These are phyloP conservation scores for Striga asiatica DNA, from an alignment of 257 asterid species.

Conservation along the genomic window DNA sequence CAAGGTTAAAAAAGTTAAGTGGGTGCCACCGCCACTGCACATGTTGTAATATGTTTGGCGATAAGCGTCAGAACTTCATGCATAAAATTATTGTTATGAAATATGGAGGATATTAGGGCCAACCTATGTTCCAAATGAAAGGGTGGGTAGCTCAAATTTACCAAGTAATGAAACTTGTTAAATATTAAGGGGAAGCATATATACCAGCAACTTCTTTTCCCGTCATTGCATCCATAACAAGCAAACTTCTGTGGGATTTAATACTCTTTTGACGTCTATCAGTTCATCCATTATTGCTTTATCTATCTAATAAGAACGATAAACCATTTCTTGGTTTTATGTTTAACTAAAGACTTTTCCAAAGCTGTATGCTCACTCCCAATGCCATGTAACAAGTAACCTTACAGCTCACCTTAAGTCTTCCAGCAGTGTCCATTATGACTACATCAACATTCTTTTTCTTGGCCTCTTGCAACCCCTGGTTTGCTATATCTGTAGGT, in stretches of 20 bases:
- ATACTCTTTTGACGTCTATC: slow-evolving; percentile 70
- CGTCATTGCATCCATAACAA: slow-evolving; percentile 99
- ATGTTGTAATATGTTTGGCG: slow-evolving; percentile 1
- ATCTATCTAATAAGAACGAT: slow-evolving; percentile 54
- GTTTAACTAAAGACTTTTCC: background rate
- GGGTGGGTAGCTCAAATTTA: slow-evolving; percentile 6
- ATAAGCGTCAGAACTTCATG: background rate
- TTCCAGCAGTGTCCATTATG: slow-evolving; percentile 99
- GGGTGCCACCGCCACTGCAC: background rate
- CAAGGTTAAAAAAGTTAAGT: no score
- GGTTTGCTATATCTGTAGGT: slow-evolving; percentile 92
- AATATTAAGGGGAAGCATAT: slow-evolving; percentile 8
- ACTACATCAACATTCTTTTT: slow-evolving; percentile 76
- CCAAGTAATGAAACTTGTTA: slow-evolving; percentile 8
- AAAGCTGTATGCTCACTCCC: slow-evolving; percentile 1
- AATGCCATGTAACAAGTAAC: slow-evolving; percentile 14
- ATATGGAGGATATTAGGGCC: slow-evolving; percentile 1
- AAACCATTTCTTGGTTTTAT: background rate
- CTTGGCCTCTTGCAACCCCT: slow-evolving; percentile 80
- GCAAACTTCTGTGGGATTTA: slow-evolving; percentile 92
- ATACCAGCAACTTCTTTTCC: slow-evolving; percentile 99
- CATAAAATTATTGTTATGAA: background rate
- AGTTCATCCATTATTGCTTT: slow-evolving; percentile 93
- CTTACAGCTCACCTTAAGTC: slow-evolving; percentile 93
- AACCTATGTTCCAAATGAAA: slow-evolving; percentile 9